Base-by-base conservation (phyloP, 2,329 filamentous ascomycete species). In the Epichloe scottii region DNA sequence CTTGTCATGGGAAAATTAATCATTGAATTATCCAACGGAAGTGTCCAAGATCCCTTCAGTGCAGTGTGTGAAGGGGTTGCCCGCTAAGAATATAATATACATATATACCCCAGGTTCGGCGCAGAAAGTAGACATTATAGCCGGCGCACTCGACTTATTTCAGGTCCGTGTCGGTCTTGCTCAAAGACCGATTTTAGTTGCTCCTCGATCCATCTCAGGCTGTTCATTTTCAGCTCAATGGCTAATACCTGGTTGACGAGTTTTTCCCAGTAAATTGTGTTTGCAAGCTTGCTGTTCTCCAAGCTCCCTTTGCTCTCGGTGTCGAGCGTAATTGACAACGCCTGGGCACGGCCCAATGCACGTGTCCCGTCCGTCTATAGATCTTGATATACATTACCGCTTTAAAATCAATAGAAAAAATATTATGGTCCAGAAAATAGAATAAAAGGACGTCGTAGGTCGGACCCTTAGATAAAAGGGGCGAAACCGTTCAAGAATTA, bases 351-450 rank as follows among this genome's bases (percentile, higher is more conserved):
- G 44, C 39, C 43, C 48, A 19, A 26, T 17, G 42, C 43, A 43
- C 44, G 30, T 49, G 43, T 38, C 45, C 35, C 45, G 45, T 40
- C 48, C 51, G 49, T 58, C 54, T 57, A 53, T 57, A 52, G 50
- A 40, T 51, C 50, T 55, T 57, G 53, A 56, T 59, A 58, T 57
- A 59, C 57, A 58, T 59, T 56, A 53, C 19, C 55, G 54, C 56
- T 57, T 43, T 52, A 19, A 48, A 55, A 53, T 52, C 37, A 50
- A 55, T 50, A 44, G 30, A 51, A 48, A 10, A 48, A 53, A 54
- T 52, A 48, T 51, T 37, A 46, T 40, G 44, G 40, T 42, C 43
- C 37, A 42, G 50, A 12, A 26, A 33, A 17, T 14, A 44, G 5
- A 44, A 26, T 37, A n/a, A 41, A 34, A 10, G 10, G 11, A 30